phyloP scores from a whole-genome alignment of 352 stramenopile genomes.

The Nothophytophthora sp. region DNA sequence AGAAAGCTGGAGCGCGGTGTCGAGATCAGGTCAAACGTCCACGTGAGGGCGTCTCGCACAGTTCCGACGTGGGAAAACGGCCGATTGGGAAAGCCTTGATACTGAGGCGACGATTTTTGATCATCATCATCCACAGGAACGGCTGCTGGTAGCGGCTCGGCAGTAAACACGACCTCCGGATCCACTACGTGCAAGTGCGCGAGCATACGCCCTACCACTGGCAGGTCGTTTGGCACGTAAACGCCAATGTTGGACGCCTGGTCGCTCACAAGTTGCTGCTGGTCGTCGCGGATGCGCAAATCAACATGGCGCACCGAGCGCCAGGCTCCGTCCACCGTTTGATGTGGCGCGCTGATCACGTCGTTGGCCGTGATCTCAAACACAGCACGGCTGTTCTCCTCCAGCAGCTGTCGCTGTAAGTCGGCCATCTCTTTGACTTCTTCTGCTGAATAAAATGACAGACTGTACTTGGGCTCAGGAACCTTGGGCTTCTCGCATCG shows the following conservation, averaged over 20 bases:
- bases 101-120: constrained; percentile 15
- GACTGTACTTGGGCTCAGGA: constrained; percentile 44
- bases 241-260: constrained; percentile 81
- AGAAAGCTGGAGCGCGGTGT: constrained; percentile 65
- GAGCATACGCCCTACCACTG: constrained; percentile 55
- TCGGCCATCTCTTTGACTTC: constrained; percentile 28
- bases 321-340: constrained; percentile 51
- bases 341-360: constrained; percentile 60
- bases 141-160: constrained; percentile 26
- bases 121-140: background rate
- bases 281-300: constrained; percentile 41
- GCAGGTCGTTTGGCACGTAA: constrained; percentile 65
- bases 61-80: constrained; percentile 63
- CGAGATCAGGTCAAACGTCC: constrained; percentile 75
- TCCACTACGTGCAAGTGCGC: constrained; percentile 49
- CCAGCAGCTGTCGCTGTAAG: constrained; percentile 32
- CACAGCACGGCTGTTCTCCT: constrained; percentile 34
- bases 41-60: constrained; percentile 70
- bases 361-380: constrained; percentile 59
- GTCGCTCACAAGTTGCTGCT: constrained; percentile 49
- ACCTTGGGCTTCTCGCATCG: constrained; percentile 18
- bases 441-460: constrained; percentile 47
- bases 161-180: constrained; percentile 45
- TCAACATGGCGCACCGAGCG: constrained; percentile 78
- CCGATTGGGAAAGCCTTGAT: constrained; percentile 17